These are phyloP conservation scores for Metschnikowia reukaufii DNA, from an alignment of 805 yeast genomes.

Conservation along the genomic window DNA sequence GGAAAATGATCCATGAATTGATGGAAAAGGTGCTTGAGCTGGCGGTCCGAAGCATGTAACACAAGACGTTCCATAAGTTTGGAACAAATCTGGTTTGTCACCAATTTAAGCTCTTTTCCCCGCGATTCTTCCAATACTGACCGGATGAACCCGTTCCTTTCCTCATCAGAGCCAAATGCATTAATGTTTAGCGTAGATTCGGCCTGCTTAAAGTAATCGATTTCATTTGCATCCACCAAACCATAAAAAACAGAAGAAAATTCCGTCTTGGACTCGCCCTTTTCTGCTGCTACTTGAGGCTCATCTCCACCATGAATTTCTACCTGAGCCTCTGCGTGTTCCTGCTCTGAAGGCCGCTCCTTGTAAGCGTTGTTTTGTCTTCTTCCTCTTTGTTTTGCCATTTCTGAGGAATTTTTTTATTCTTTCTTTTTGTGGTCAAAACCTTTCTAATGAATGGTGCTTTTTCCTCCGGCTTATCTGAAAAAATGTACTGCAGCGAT, in stretches of 20 bases:
- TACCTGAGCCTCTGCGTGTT: constrained; percentile 6
- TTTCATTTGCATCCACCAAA: constrained; percentile 75
- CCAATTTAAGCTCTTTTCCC: constrained; percentile 89
- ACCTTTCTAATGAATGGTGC: not conserved
- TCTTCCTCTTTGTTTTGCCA: constrained; percentile 43
- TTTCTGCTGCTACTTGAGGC: constrained; percentile 3
- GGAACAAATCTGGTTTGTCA: constrained; percentile 92
- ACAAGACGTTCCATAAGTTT: constrained; percentile 86
- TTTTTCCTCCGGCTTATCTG: not conserved
- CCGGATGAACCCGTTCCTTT: constrained; percentile 65
- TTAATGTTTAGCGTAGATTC: constrained; percentile 81
- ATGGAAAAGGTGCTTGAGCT: constrained; percentile 62
- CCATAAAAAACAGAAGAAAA: constrained; percentile 67
- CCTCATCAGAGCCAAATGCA: constrained; percentile 74
- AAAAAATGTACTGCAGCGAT: constrained; percentile 10
- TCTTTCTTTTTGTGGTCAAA: not conserved
- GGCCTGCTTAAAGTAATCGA: constrained; percentile 91
- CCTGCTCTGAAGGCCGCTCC: constrained; percentile 19
- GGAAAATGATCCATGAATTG: constrained; percentile 73
- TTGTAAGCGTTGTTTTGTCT: constrained; percentile 34
- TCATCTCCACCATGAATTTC: constrained; percentile 1
- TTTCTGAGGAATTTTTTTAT: not conserved
- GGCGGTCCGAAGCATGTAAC: constrained; percentile 60
- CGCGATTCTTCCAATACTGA: constrained; percentile 82
- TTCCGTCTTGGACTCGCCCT: constrained; percentile 15